phyloP scores from a whole-genome alignment of 305 asterid genomes.

The Lippia alba region DNA sequence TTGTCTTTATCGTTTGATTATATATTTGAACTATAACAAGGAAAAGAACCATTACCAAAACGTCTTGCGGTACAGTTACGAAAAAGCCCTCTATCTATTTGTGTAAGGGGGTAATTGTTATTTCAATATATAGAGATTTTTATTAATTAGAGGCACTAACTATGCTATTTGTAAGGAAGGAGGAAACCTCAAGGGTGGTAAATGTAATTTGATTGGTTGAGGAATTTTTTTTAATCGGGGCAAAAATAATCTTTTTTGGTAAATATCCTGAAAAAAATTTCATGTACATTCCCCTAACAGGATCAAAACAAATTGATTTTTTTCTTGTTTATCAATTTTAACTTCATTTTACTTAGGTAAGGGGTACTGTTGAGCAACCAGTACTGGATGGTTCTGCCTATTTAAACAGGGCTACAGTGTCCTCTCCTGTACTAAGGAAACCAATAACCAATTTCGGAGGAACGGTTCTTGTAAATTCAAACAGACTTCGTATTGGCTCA shows the following conservation, averaged over 20 bases:
- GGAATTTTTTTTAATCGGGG: too few relatives aligned
- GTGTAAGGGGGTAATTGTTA: too few relatives aligned
- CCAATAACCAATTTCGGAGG: conserved; percentile 96
- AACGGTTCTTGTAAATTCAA: conserved; percentile 85
- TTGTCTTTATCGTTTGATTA: conserved; percentile 22
- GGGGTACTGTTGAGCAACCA: conserved; percentile 99
- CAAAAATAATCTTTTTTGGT: too few relatives aligned
- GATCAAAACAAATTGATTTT: too few relatives aligned
- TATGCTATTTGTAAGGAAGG: neutral
- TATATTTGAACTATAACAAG: conserved; percentile 10
- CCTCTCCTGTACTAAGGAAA: conserved; percentile 93
- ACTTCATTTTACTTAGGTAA: conserved; percentile 61
- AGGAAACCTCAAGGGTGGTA: neutral
- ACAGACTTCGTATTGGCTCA: conserved; percentile 81
- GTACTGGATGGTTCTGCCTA: conserved; percentile 96
- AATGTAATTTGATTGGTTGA: too few relatives aligned
- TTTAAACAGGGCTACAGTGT: conserved; percentile 93
- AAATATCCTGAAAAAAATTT: too few relatives aligned
- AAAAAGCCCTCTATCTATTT: too few relatives aligned
- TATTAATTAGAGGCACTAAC: too few relatives aligned
- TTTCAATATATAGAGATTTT: too few relatives aligned
- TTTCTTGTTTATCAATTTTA: conserved; percentile 26
- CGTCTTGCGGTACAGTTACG: too few relatives aligned
- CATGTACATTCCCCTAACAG: too few relatives aligned
- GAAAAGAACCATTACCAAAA: neutral